Conservation (phyloP, 2,329 filamentous ascomycete species). For the Verticillium albo-atrum region DNA sequence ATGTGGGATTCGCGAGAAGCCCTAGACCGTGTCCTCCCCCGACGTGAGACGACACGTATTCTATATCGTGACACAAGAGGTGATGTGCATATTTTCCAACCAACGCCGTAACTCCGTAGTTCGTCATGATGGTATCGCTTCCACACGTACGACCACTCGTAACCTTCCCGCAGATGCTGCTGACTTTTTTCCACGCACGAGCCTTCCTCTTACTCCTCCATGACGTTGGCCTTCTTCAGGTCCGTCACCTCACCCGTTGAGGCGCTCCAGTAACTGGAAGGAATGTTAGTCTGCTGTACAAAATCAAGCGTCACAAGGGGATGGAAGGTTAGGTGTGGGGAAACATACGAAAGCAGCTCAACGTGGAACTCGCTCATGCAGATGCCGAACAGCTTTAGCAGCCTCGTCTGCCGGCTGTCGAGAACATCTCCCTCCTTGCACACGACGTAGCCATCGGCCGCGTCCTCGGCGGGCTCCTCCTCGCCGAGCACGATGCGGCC, state of each 20-base stretch:
- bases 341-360: slow-evolving; percentile 64
- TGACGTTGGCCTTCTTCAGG: slow-evolving; percentile 30
- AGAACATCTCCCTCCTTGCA: slow-evolving; percentile 82
- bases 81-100: slow-evolving; percentile 6
- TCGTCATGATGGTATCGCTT: slow-evolving; percentile 15
- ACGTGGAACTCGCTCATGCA: slow-evolving; percentile 89
- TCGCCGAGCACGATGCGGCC: slow-evolving; percentile 74
- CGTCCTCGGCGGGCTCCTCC: slow-evolving; percentile 44
- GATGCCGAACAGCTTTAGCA: slow-evolving; percentile 91
- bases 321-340: neutral
- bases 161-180: slow-evolving; percentile 7
- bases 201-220: slow-evolving; percentile 23
- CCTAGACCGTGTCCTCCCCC: neutral
- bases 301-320: neutral
- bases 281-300: neutral
- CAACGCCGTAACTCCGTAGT: slow-evolving; percentile 5
- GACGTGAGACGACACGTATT: neutral
- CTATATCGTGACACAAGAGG: neutral
- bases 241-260: slow-evolving; percentile 57
- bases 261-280: slow-evolving; percentile 54
- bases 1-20: neutral
- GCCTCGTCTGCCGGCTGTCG: slow-evolving; percentile 85
- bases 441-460: slow-evolving; percentile 69
- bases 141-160: slow-evolving; percentile 5
- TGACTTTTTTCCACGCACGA: neutral